Evolutionary conservation across 1,139 yeast genomes (phyloP).

Genomic region (Groenewaldozyma auringiensis): DNA sequence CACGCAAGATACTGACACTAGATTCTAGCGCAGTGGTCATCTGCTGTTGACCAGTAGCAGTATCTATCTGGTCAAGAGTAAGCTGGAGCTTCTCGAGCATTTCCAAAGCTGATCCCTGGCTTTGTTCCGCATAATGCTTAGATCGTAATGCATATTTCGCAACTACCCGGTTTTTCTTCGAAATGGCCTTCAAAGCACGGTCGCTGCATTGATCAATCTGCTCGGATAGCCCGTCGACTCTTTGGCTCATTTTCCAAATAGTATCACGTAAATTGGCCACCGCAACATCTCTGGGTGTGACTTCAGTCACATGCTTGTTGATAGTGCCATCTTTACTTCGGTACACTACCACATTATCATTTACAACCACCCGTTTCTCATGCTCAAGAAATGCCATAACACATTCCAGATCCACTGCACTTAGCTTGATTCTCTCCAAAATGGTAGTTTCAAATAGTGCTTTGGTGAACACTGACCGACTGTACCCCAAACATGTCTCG

Average conservation of each 20-base stretch:
- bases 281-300: conserved; percentile 27
- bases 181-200: conserved; percentile 23
- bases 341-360: conserved; percentile 8
- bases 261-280: conserved; percentile 27
- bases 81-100: conserved; percentile 29
- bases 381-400: conserved; percentile 25
- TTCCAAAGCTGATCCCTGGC: conserved; percentile 25
- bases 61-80: conserved; percentile 26
- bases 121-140: conserved; percentile 21
- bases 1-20: conserved; percentile 25
- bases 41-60: conserved; percentile 22
- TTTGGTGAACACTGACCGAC: conserved; percentile 22
- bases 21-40: conserved; percentile 27
- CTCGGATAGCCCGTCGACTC: conserved; percentile 22
- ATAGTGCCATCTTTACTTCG: conserved; percentile 15
- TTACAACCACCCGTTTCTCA: conserved; percentile 15
- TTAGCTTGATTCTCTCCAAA: conserved; percentile 4
- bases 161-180: conserved; percentile 17
- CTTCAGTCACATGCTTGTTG: conserved; percentile 16
- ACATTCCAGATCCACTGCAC: conserved; percentile 21
- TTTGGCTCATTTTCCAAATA: conserved; percentile 19
- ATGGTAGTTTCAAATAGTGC: conserved; percentile 15
- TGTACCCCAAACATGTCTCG: conserved; percentile 11
- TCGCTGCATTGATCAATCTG: conserved; percentile 18
- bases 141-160: conserved; percentile 28